phyloP scores from a whole-genome alignment of 176 grass and related monocot species.

The Avena eriantha region DNA sequence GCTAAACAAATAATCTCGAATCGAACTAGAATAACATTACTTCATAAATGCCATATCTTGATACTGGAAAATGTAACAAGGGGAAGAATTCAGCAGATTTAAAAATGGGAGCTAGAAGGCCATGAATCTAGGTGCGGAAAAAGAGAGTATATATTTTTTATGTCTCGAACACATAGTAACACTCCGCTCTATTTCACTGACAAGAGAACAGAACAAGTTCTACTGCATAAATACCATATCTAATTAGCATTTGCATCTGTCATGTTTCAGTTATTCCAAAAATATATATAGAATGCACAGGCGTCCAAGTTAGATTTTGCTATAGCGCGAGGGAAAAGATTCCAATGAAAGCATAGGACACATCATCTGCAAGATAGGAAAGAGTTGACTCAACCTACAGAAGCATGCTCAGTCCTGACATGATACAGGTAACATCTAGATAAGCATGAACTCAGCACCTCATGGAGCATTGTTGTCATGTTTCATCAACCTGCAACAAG shows the following conservation, averaged over 20 bases:
- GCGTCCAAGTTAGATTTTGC: too few species aligned
- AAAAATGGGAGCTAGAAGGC: conserved; percentile 5
- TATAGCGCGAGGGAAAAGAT: not conserved
- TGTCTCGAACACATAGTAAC: not conserved
- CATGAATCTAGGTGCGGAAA: not conserved
- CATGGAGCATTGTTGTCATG: conserved; percentile 10
- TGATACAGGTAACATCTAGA: not conserved
- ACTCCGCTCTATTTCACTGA: not conserved
- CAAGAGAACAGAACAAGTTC: not conserved
- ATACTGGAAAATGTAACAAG: conserved; percentile 1
- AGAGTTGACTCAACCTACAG: not conserved
- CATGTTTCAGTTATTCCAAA: too few species aligned
- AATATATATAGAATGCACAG: too few species aligned
- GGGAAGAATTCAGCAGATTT: not conserved
- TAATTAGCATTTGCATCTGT: not conserved
- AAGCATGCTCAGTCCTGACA: not conserved
- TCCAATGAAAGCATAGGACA: not conserved
- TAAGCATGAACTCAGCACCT: conserved; percentile 32
- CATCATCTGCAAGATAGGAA: not conserved
- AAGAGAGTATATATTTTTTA: not conserved
- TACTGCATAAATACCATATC: too few species aligned
- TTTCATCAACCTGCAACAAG: conserved; percentile 33
- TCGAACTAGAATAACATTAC: too few species aligned
- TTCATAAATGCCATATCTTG: too few species aligned
- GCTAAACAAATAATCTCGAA: too few species aligned